These are phyloP conservation scores for Craterostigma plantagineum DNA, from an alignment of 257 asterid genomes.

Conservation along the genomic window DNA sequence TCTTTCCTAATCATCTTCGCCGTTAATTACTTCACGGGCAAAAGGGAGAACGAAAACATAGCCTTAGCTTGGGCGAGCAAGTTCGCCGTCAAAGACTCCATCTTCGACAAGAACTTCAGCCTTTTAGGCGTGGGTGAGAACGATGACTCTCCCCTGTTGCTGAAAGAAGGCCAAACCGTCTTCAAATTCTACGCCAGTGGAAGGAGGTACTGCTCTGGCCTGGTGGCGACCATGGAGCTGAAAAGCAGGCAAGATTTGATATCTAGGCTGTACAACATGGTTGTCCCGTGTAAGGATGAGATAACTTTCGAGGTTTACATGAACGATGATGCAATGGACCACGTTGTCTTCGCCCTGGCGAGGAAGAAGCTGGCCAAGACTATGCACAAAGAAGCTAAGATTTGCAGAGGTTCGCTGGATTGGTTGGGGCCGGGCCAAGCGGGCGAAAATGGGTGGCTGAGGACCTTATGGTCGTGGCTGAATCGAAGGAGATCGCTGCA, in stretches of 20 bases:
- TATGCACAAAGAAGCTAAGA: slow-evolving; percentile 2
- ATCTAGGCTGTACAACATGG: background rate
- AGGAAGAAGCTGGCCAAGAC: slow-evolving; percentile 5
- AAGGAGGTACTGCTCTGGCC: slow-evolving; percentile 2
- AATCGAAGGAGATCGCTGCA: slow-evolving; percentile 5
- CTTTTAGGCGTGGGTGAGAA: slow-evolving; percentile 1
- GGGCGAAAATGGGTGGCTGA: slow-evolving; percentile 4
- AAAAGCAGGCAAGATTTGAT: slow-evolving; percentile 2
- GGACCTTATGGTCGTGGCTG: slow-evolving; percentile 4
- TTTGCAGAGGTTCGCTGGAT: slow-evolving; percentile 3
- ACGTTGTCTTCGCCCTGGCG: slow-evolving; percentile 1
- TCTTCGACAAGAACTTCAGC: slow-evolving; percentile 7
- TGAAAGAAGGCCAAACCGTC: slow-evolving; percentile 2
- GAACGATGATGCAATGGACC: background rate
- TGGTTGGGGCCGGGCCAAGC: background rate
- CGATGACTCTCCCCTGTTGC: background rate
- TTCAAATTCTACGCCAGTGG: slow-evolving; percentile 5
- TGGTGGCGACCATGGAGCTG: slow-evolving; percentile 7
- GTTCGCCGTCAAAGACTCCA: slow-evolving; percentile 4
- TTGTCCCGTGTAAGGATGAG: background rate
- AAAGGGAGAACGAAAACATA: slow-evolving; percentile 3
- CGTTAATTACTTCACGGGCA: slow-evolving; percentile 2
- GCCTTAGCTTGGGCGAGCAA: slow-evolving; percentile 4
- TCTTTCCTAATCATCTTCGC: slow-evolving; percentile 2
- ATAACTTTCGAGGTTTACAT: background rate